Evolutionary conservation across 2,329 filamentous ascomycete genomes (phyloP).

Genomic region (Colletotrichum tropicicola): DNA sequence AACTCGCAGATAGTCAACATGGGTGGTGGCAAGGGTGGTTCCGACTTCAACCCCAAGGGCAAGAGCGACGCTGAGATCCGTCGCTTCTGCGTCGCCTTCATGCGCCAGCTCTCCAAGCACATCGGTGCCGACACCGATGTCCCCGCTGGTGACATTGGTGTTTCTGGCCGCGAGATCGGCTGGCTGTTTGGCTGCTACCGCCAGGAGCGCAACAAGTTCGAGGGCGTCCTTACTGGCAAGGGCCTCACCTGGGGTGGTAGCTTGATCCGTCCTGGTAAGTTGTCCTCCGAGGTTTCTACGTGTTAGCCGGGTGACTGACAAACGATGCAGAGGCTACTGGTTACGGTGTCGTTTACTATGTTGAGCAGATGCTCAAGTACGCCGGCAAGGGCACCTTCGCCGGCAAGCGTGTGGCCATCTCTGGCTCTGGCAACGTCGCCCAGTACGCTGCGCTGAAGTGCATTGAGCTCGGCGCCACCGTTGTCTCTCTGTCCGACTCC

Average conservation of each 20-base stretch:
- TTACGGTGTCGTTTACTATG: slow-evolving; percentile 96
- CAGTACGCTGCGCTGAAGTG: slow-evolving; percentile 97
- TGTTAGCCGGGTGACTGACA: no score
- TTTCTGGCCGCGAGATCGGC: slow-evolving; percentile 90
- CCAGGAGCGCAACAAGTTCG: slow-evolving; percentile 87
- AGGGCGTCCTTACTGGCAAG: slow-evolving; percentile 97
- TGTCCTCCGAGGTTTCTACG: no score
- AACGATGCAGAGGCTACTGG: slow-evolving; percentile 81
- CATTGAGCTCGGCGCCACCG: slow-evolving; percentile 92
- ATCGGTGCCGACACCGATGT: slow-evolving; percentile 97
- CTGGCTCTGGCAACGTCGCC: slow-evolving; percentile 96
- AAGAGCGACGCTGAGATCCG: slow-evolving; percentile 98
- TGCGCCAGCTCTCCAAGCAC: slow-evolving; percentile 94
- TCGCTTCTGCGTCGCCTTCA: slow-evolving; percentile 95
- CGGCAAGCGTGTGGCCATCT: slow-evolving; percentile 95
- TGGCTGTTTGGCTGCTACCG: slow-evolving; percentile 96
- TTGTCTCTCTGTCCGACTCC: slow-evolving; percentile 94
- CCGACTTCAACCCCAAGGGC: slow-evolving; percentile 99
- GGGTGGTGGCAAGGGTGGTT: slow-evolving; percentile 96
- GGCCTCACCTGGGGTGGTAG: slow-evolving; percentile 91
- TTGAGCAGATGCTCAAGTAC: slow-evolving; percentile 94
- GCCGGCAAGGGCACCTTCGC: slow-evolving; percentile 86
- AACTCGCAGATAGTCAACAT: slow-evolving; percentile 72
- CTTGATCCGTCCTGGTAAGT: slow-evolving; percentile 80
- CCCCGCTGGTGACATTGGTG: slow-evolving; percentile 96